Evolutionary conservation across 306 rosid genomes (phyloP).

Genomic region (Hippophae rhamnoides): DNA sequence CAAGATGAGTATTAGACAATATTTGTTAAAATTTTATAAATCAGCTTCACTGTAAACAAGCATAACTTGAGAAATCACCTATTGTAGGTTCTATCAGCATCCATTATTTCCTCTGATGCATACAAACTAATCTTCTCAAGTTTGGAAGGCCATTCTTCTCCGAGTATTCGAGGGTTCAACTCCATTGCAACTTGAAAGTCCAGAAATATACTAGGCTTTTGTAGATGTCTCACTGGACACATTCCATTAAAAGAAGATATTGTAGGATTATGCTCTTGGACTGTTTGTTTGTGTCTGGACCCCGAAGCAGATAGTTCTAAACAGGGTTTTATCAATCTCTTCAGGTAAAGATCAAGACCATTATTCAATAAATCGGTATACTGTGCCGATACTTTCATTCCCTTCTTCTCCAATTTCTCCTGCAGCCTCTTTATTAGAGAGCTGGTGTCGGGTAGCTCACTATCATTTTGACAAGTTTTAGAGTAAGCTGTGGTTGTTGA

Average conservation of each 20-base stretch:
- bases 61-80: background rate
- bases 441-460: conserved; percentile 65
- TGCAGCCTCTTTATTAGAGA: conserved; percentile 56
- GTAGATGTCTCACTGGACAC: conserved; percentile 29
- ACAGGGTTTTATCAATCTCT: conserved; percentile 73
- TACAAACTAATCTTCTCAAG: conserved; percentile 67
- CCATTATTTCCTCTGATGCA: conserved; percentile 57
- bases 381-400: conserved; percentile 43
- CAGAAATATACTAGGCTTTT: conserved; percentile 21
- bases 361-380: conserved; percentile 73
- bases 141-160: conserved; percentile 73
- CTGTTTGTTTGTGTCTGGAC: conserved; percentile 22
- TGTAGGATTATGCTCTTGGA: conserved; percentile 17
- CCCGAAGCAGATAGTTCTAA: conserved; percentile 49
- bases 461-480: conserved; percentile 53
- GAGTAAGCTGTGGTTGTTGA: conserved; percentile 31
- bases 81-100: conserved; percentile 14
- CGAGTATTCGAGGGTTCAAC: conserved; percentile 62
- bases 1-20: too few species aligned
- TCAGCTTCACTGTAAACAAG: too few species aligned
- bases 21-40: too few species aligned
- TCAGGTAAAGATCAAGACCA: conserved; percentile 70
- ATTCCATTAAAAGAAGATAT: conserved; percentile 26
- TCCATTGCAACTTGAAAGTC: conserved; percentile 74
- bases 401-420: conserved; percentile 65